phyloP scores from a whole-genome alignment of 768 basidiomycete species.

The Suillus discolor region DNA sequence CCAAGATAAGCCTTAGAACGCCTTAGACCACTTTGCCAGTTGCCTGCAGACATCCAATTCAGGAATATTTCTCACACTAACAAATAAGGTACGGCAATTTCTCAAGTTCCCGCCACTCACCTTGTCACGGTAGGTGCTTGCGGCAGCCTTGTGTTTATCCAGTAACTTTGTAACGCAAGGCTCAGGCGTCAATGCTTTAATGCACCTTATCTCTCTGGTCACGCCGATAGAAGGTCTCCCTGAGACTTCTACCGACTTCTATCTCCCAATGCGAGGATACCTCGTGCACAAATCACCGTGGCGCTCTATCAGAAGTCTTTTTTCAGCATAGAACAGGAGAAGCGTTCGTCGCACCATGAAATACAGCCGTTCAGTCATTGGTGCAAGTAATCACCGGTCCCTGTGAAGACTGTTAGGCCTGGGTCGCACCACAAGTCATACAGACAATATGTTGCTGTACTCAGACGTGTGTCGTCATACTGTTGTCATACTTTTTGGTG shows the following conservation, averaged over 20 bases:
- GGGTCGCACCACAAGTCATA: not conserved
- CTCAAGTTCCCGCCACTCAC: not conserved
- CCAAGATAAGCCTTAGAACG: not conserved
- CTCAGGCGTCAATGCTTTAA: slow-evolving; percentile 6
- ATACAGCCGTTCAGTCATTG: not conserved
- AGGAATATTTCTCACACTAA: slow-evolving; percentile 2
- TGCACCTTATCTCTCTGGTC: slow-evolving; percentile 3
- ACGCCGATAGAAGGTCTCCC: slow-evolving; percentile 5
- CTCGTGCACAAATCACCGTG: slow-evolving; percentile 7
- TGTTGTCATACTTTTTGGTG: not conserved
- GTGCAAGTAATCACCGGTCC: slow-evolving; percentile 8
- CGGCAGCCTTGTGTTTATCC: slow-evolving; percentile 8
- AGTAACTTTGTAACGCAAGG: slow-evolving; percentile 6
- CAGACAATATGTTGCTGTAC: not conserved
- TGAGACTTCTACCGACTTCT: slow-evolving; percentile 1
- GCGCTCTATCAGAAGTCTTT: slow-evolving; percentile 7
- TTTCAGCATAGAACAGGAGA: slow-evolving; percentile 3
- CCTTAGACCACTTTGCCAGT: not conserved
- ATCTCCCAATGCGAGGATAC: slow-evolving; percentile 5
- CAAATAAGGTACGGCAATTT: not conserved
- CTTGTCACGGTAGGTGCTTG: not conserved
- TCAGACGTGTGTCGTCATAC: not conserved
- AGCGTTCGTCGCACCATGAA: not conserved
- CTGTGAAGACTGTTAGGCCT: not conserved
- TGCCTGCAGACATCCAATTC: not conserved